These are phyloP conservation scores for Paxillus involutus DNA, from an alignment of 768 basidiomycete species.

Conservation along the genomic window DNA sequence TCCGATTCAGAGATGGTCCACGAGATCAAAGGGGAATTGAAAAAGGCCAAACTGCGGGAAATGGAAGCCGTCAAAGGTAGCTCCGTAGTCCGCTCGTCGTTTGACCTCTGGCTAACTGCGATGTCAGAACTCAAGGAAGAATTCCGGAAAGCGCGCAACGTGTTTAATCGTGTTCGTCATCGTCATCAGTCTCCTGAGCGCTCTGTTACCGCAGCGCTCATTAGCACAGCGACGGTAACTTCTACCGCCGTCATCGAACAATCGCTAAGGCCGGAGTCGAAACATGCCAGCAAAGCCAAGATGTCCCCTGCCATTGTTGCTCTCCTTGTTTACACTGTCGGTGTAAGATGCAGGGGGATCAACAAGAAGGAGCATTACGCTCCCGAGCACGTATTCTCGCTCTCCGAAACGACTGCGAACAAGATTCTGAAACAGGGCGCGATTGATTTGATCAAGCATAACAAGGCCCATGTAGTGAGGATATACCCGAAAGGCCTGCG, in stretches of 20 bases:
- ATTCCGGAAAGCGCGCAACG: slow-evolving; percentile 38
- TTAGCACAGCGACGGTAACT: slow-evolving; percentile 3
- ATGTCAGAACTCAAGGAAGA: slow-evolving; percentile 38
- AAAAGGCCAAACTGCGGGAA: slow-evolving; percentile 27
- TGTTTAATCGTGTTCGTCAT: slow-evolving; percentile 42
- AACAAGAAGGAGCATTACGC: slow-evolving; percentile 85
- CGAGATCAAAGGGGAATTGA: slow-evolving; percentile 26
- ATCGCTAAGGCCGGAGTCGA: slow-evolving; percentile 10
- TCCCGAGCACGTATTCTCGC: slow-evolving; percentile 87
- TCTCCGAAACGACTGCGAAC: slow-evolving; percentile 82
- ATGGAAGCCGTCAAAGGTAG: slow-evolving; percentile 38
- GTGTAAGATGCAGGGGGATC: slow-evolving; percentile 91
- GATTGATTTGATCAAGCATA: slow-evolving; percentile 83
- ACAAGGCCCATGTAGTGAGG: slow-evolving; percentile 75
- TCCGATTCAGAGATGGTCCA: slow-evolving; percentile 29
- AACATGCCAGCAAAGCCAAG: slow-evolving; percentile 43
- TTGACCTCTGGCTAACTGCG: slow-evolving; percentile 15
- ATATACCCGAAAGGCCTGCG: slow-evolving; percentile 85
- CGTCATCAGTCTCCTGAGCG: slow-evolving; percentile 23
- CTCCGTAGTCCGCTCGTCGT: background rate
- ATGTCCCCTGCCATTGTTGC: slow-evolving; percentile 76
- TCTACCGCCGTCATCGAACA: slow-evolving; percentile 19
- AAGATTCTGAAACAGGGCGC: slow-evolving; percentile 70
- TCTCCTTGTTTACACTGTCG: slow-evolving; percentile 91
- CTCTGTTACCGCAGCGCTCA: slow-evolving; percentile 16